A percentile compares a stretch with the other conserved stretches of the same genome.
phyloP scores from a whole-genome alignment of 257 asterid species.

The Voacanga thouarsii region DNA sequence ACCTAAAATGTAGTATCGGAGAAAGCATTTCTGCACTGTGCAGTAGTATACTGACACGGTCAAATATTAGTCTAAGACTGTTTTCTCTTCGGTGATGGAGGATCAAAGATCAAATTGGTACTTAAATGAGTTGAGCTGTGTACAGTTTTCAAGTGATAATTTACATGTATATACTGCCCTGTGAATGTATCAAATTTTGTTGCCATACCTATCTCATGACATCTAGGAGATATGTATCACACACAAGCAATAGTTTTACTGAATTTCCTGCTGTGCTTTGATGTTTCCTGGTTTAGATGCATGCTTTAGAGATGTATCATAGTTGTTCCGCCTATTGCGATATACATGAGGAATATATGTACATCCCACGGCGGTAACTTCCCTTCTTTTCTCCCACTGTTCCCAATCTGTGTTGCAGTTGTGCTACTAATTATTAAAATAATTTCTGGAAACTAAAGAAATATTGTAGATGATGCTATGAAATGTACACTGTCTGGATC shows the following conservation, averaged over 20 bases:
- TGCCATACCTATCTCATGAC: background rate
- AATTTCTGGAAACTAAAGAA: too few species aligned
- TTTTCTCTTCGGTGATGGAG: background rate
- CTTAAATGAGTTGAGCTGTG: conserved; percentile 13
- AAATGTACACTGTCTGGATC: too few species aligned
- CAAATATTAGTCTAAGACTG: background rate
- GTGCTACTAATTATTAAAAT: too few species aligned
- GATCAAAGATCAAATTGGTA: background rate
- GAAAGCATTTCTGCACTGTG: background rate
- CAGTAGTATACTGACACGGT: background rate
- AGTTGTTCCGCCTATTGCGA: background rate
- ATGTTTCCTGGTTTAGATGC: background rate
- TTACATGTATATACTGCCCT: conserved; percentile 3
- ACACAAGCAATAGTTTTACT: background rate
- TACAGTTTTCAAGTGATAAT: conserved; percentile 3
- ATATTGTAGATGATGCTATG: too few species aligned
- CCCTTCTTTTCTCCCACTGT: too few species aligned
- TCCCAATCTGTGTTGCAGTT: too few species aligned
- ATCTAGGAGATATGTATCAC: background rate
- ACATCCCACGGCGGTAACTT: too few species aligned
- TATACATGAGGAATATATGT: too few species aligned
- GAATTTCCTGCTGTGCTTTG: too few species aligned
- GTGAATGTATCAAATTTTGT: conserved; percentile 17
- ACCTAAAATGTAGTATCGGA: background rate
- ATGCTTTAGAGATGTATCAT: background rate